These are phyloP conservation scores for Nothophytophthora sp. DNA, from an alignment of 352 stramenopile genomes.

Conservation along the genomic window DNA sequence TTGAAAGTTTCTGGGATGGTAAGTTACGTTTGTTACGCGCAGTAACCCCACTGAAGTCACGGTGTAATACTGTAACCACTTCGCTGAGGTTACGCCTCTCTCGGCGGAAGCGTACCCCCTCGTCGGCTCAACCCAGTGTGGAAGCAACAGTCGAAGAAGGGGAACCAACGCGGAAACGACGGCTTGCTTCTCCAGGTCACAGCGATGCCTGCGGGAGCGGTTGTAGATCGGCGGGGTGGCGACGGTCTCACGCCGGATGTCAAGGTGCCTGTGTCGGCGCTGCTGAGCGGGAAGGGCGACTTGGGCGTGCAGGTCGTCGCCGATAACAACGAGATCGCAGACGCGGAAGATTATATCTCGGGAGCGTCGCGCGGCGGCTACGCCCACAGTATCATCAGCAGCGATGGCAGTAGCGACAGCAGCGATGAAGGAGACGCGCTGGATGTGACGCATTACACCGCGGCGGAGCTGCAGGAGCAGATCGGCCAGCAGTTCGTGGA, in stretches of 20 bases:
- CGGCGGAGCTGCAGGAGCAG: constrained; percentile 25
- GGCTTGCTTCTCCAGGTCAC: too few species aligned
- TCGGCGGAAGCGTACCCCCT: too few species aligned
- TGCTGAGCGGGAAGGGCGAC: not conserved
- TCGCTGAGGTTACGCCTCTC: too few species aligned
- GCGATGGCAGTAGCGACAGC: constrained; percentile 27
- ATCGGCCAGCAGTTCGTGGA: constrained; percentile 35
- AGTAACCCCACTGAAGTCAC: too few species aligned
- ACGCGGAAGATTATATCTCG: constrained; percentile 25
- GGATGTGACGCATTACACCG: constrained; percentile 28
- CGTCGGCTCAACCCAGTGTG: too few species aligned
- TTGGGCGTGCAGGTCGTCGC: constrained; percentile 4
- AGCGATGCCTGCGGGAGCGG: constrained; percentile 25
- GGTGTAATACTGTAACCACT: too few species aligned
- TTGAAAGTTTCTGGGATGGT: too few species aligned
- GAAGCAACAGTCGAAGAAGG: constrained; percentile 3
- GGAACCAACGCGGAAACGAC: too few species aligned
- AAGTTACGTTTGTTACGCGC: too few species aligned
- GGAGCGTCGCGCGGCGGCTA: constrained; percentile 23
- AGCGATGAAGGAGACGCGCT: constrained; percentile 13
- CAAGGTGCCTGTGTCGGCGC: not conserved
- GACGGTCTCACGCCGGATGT: not conserved
- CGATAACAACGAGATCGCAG: constrained; percentile 18
- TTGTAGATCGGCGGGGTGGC: constrained; percentile 8
- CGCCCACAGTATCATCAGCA: constrained; percentile 27